Evolutionary conservation across 192 early-diverging fungal genomes (phyloP), one percentile per base, ranked within the genome.

Genomic region (Rhizophagus clarus): DNA sequence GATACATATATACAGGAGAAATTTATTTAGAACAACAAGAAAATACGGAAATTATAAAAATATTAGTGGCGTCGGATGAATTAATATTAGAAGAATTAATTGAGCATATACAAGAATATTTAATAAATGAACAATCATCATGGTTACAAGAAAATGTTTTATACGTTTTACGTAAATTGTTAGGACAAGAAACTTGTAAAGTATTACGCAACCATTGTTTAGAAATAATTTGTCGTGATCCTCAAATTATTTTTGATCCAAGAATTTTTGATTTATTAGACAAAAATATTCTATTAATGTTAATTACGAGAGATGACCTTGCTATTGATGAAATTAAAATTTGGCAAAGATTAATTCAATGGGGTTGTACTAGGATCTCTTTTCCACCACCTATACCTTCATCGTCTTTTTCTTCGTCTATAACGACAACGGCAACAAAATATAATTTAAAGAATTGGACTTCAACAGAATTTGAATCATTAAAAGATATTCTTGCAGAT

Each of bases 1-100:
- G 77, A 4, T 70, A 51, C 37, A 67, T 70, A 71, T 79, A 79
- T 61, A 71, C 32, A 71, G 68, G 49, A 26, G 60, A 11, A 32
- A 49, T 79, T 69, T 34, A 79, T 1, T 61, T 79, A 37, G 29
- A 34, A n/a, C 31, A 71, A 26, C 7, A n/a, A 24, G 28, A 56
- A 37, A 26, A 14, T 24, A 40, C 77, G 5, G 66, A 68, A 49
- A 70, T 79, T 17, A 56, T 79, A 14, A 40, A 79, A 49, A 20
- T 78, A 14, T 26, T 79, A 7, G 49, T 71, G 2, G 66, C 77
- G 17, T 61, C 68, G 32, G 68, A 79, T 79, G 77, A 79, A 71
- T 61, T 79, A 56, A 14, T 62, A 60, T 26, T 79, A 11, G 77
- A 56, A 14, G 69, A 71, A 42, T 71, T 79, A 15, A 67, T 67